These are phyloP conservation scores for Melocanna baccifera DNA, from an alignment of 176 grass and related monocot species.

Conservation along the genomic window DNA sequence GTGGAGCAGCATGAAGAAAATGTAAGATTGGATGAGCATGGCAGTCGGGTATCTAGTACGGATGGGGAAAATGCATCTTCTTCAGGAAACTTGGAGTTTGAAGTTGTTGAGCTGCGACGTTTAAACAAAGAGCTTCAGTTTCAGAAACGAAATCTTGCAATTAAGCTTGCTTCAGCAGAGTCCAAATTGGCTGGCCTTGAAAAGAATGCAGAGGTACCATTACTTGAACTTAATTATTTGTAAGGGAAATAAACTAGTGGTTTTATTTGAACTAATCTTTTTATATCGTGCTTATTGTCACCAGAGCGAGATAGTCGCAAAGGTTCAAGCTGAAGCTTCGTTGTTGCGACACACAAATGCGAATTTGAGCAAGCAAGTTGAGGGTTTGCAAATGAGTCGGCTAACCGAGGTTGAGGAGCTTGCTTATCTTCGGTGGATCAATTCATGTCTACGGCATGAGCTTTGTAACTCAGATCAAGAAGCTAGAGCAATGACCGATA, in stretches of 20 bases:
- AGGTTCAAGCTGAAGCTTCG: slow-evolving; percentile 92
- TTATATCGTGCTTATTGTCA: slow-evolving; percentile 21
- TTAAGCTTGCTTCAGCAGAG: slow-evolving; percentile 86
- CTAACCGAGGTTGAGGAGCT: slow-evolving; percentile 98
- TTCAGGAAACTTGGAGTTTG: slow-evolving; percentile 69
- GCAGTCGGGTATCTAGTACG: slow-evolving; percentile 2
- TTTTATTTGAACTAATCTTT: slow-evolving; percentile 22
- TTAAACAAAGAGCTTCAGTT: slow-evolving; percentile 97
- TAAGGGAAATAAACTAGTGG: neutral
- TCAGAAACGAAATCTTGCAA: slow-evolving; percentile 84
- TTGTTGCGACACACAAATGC: slow-evolving; percentile 83
- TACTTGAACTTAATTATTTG: slow-evolving; percentile 22
- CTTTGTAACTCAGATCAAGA: slow-evolving; percentile 83
- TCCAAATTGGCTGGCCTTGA: slow-evolving; percentile 79
- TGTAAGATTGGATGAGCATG: slow-evolving; percentile 41
- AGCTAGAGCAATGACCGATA: slow-evolving; percentile 40
- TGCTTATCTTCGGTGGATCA: slow-evolving; percentile 98
- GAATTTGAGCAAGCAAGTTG: slow-evolving; percentile 93
- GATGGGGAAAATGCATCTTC: slow-evolving; percentile 39
- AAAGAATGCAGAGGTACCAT: slow-evolving; percentile 80
- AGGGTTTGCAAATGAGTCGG: slow-evolving; percentile 89
- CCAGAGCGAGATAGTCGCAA: slow-evolving; percentile 87
- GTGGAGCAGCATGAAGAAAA: slow-evolving; percentile 51
- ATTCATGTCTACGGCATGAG: slow-evolving; percentile 91
- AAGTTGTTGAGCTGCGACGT: slow-evolving; percentile 79